Base-by-base conservation (phyloP, 2,329 filamentous ascomycete genomes). In the Ascocoryne sarcoides region DNA sequence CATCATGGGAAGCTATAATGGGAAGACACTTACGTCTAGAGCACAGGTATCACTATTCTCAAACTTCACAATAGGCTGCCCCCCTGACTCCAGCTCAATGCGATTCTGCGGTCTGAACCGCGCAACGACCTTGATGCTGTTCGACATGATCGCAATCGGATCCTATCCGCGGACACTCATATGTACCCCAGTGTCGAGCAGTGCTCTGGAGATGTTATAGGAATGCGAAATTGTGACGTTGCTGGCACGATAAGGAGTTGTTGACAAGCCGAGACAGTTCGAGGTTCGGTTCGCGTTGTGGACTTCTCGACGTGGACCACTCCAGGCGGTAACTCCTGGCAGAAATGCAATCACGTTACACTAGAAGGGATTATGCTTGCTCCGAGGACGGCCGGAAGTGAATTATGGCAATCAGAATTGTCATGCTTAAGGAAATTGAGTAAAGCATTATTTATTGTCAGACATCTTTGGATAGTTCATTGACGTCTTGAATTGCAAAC, bases 61-160 rank as follows among this genome's bases (percentile, higher is more conserved):
- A 64, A 98, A 96, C 36, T 74, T 69, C 49, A 98, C 92, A 54
- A 98, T 90, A 48, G 89, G 84, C 66, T 92, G 82, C 64, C 90
- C 90, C 63, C 88, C 88, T 59, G 83, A 89, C 46, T 82, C 80
- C 61, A 93, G 73, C 71, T 98, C 92, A 64, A 92, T 67, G 69
- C 86, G 87, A 73, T 98, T 98, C 68, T 95, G 90, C 56, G 92
- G 92, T 61, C 92, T 80, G 69, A 98, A 98, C 60, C 92, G 86
- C 71, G 90, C 90, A 64, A 98, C 89, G 63, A 98, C 92, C 85
- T 76, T 82, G 71, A 83, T 82, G 59, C 71, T 79, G 60, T 79
- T 59, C 64, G 51, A 58, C 58, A 60, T 60, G 54, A 54, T 59
- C 47, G 56, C 53, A 42, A 49, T 40, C 42, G 37, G 40, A 32